Evolutionary conservation across 805 yeast genomes (phyloP), one percentile per base, ranked within the genome.

Genomic region (Saturnispora galanensis): DNA sequence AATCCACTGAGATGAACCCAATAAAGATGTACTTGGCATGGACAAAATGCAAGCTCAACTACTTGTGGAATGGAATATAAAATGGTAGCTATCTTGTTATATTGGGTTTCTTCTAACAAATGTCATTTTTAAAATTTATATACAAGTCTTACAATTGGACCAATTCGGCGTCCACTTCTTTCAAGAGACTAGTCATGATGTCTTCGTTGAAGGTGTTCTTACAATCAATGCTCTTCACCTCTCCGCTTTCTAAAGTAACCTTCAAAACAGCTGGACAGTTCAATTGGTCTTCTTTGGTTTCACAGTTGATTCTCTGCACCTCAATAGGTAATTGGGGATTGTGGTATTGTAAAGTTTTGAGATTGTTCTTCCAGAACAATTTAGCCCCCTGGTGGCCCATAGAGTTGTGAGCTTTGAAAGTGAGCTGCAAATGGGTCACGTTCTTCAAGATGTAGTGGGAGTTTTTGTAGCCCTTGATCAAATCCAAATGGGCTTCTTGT

Each of bases 331-430:
- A 56, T 37, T 67, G 65, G n/a, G 90, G 89, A 61, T 88, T 88
- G 66, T 86, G 89, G 62, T 84, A 88, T 59, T 77, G 80, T 50
- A 88, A 69, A 6, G 88, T 77, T 21, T 93, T 94, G 46, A 88
- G 67, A 63, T 77, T 74, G 42, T 69, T 65, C 53, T 75, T 76
- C 93, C 94, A 84, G 63, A 88, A 85, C 52, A 74, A 73, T 54
- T 80, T 76, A 45, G 84, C 74, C 2, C 89, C 89, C 65, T 73
- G 69, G 53, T 81, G 79, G 1, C 84, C 82, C 50, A 68, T 60
- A 29, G 68, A 63, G 49, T 66, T 66, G 39, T 62, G 62, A 41
- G 59, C 65, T 52, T 54, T 77, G 57, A 82, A 70, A 18, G 74
- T 57, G 43, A 82, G 56, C 52, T 79, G 80, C 32, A 82, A 56